Base-by-base conservation (phyloP, 2,329 filamentous ascomycete genomes). In the Claviceps fusiformis region DNA sequence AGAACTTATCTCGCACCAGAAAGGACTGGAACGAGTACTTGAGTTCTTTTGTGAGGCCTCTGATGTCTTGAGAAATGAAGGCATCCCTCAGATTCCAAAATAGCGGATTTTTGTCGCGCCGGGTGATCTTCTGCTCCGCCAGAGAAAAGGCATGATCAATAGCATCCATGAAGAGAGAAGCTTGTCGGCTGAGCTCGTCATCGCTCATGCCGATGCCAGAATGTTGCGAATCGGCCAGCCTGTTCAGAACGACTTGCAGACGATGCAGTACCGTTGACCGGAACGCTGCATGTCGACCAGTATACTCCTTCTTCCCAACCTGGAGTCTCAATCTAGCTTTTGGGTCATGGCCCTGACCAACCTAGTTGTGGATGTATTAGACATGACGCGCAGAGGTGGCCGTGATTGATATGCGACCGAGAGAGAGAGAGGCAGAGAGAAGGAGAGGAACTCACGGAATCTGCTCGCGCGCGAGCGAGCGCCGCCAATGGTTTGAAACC, bases 1-100 rank as follows among this genome's bases (percentile, higher is more conserved):
- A 79, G 64, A 86, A 82, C 31, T 73, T 73, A 2, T 74, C 66
- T 13, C 79, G 77, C 56, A 83, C 72, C 24, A 86, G 71, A 59
- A 84, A 82, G 43, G 78, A 81, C 62, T 85, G 82, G 65, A 93
- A 89, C 37, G 80, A 73, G 62, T 85, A 86, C 57, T 78, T 77
- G 43, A 95, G 59, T 62, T 86, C 80, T n/a, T 68, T 68, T 8
- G 63, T 63, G 33, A 89, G 68, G 1, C 77, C 80, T 7, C 60
- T 61, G 3, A 75, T 51, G 45, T 84, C 81, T 9, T 64, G 70
- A 6, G 70, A 64, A 46, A 85, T 71, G 62, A 85, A 88, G 2
- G 80, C 78, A 54, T 79, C 74, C 56, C 80, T 78, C 55, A 89
- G 66, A 51, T 72, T 72, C 72, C 73, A 79, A 64, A 82, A 82